Evolutionary conservation across 2,329 filamentous ascomycete species (phyloP).

Genomic region (Aspergillus jensenii): DNA sequence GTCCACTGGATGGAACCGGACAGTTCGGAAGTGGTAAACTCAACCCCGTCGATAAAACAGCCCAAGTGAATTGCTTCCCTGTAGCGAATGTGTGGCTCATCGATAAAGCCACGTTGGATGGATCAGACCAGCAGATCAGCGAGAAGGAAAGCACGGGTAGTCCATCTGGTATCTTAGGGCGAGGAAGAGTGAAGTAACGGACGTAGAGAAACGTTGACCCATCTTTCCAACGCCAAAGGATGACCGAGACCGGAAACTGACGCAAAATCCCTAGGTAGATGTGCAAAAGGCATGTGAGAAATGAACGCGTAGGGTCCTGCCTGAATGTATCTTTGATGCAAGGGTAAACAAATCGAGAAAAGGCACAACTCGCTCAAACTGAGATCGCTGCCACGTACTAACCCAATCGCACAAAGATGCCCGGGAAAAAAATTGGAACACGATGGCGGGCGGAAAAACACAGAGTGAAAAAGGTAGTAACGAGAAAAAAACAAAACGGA

Average conservation of each 20-base stretch:
- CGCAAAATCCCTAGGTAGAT: conserved; percentile 7
- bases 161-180: background rate
- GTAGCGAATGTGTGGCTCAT: background rate
- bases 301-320: conserved; percentile 29
- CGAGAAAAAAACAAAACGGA: conserved; percentile 10
- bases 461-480: conserved; percentile 8
- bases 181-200: background rate
- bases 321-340: conserved; percentile 29
- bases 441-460: conserved; percentile 15
- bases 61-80: conserved; percentile 6
- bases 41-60: conserved; percentile 3
- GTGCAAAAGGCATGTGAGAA: conserved; percentile 10
- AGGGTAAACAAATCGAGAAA: conserved; percentile 26
- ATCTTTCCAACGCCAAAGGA: background rate
- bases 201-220: background rate
- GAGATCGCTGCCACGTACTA: conserved; percentile 21
- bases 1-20: conserved; percentile 13
- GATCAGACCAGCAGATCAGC: conserved; percentile 25
- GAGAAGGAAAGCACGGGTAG: conserved; percentile 11
- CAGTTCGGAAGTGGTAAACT: background rate
- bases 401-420: conserved; percentile 19
- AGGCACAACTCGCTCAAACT: conserved; percentile 32
- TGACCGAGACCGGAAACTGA: background rate
- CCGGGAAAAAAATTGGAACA: conserved; percentile 17
- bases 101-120: conserved; percentile 9